phyloP scores from a whole-genome alignment of 331 rosid genomes.

The Pyrus hybrid region DNA sequence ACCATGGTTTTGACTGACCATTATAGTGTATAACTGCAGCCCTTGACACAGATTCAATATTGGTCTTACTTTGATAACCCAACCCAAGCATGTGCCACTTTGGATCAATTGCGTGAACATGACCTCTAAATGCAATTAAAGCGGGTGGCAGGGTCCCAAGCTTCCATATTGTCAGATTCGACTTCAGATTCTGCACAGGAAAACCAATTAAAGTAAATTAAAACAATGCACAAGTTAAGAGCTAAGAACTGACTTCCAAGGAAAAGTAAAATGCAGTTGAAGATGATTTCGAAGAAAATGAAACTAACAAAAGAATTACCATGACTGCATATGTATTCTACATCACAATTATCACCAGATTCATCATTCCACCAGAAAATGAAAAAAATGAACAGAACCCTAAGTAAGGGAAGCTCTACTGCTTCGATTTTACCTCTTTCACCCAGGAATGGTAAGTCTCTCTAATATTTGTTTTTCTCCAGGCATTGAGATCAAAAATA shows the following conservation, averaged over 20 bases:
- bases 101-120: slow-evolving; percentile 77
- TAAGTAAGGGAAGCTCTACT: neutral
- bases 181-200: slow-evolving; percentile 68
- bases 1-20: slow-evolving; percentile 98
- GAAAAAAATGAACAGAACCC: neutral
- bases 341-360: neutral
- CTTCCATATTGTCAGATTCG: slow-evolving; percentile 94
- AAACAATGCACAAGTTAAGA: neutral
- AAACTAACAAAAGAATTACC: neutral
- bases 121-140: slow-evolving; percentile 88
- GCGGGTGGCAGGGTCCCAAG: slow-evolving; percentile 99
- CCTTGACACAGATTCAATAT: slow-evolving; percentile 46
- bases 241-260: neutral
- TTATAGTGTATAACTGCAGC: slow-evolving; percentile 98
- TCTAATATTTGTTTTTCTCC: slow-evolving; percentile 80
- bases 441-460: slow-evolving; percentile 91
- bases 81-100: slow-evolving; percentile 98
- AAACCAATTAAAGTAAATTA: slow-evolving; percentile 11
- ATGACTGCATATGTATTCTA: neutral
- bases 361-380: neutral
- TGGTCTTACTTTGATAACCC: slow-evolving; percentile 87
- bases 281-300: neutral
- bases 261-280: neutral
- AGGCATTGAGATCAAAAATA: slow-evolving; percentile 71
- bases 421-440: slow-evolving; percentile 59